Evolutionary conservation across 2,329 filamentous ascomycete genomes (phyloP).

Genomic region (Penicillium sp.): DNA sequence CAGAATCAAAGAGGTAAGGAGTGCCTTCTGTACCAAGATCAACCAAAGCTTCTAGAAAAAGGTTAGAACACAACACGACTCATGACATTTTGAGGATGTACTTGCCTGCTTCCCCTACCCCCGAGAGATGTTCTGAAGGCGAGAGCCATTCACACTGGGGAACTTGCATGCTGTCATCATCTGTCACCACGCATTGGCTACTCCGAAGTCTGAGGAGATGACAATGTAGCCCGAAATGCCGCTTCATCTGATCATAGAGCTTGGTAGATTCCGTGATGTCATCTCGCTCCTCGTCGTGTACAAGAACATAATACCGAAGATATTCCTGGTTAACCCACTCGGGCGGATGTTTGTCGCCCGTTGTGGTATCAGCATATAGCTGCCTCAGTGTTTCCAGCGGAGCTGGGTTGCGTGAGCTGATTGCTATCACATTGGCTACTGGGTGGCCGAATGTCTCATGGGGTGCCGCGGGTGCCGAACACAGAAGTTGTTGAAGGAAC

Average conservation of each 20-base stretch:
- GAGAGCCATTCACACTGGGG: slow-evolving; percentile 88
- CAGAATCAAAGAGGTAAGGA: slow-evolving; percentile 86
- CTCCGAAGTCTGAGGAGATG: slow-evolving; percentile 85
- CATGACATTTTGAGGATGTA: neutral
- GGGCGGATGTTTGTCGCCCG: slow-evolving; percentile 72
- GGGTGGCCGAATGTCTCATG: slow-evolving; percentile 96
- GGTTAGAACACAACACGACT: slow-evolving; percentile 5
- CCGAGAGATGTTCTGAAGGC: slow-evolving; percentile 77
- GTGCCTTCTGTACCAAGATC: slow-evolving; percentile 67
- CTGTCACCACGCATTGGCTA: slow-evolving; percentile 80
- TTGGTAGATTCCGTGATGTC: slow-evolving; percentile 88
- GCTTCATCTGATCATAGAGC: slow-evolving; percentile 97
- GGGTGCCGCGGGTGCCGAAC: slow-evolving; percentile 72
- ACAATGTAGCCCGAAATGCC: slow-evolving; percentile 94
- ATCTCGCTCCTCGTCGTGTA: slow-evolving; percentile 94
- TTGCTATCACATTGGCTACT: slow-evolving; percentile 90
- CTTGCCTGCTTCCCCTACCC: slow-evolving; percentile 65
- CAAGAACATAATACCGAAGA: slow-evolving; percentile 90
- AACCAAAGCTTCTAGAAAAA: slow-evolving; percentile 40
- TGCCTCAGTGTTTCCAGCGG: slow-evolving; percentile 85
- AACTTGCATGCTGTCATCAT: slow-evolving; percentile 84
- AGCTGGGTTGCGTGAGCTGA: slow-evolving; percentile 80
- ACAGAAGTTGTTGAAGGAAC: slow-evolving; percentile 81
- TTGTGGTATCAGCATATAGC: slow-evolving; percentile 81
- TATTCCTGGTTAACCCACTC: slow-evolving; percentile 90